These are phyloP conservation scores for Coemansia sp. DNA, from an alignment of 192 early-diverging fungal species.

Conservation along the genomic window DNA sequence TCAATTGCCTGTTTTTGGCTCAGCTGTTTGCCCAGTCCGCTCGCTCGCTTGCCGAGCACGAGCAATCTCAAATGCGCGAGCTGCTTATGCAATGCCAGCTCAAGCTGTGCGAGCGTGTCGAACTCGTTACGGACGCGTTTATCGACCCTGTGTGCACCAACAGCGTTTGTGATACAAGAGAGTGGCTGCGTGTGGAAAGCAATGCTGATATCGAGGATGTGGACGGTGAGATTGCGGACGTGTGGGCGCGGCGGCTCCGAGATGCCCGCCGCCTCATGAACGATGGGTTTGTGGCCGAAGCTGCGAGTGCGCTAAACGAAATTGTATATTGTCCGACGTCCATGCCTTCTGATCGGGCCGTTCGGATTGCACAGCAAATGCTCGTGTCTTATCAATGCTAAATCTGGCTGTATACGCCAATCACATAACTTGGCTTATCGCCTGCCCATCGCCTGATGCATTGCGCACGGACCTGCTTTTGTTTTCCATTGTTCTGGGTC, in stretches of 20 bases:
- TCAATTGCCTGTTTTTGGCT: slow-evolving; percentile 16
- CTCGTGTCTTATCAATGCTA: neutral
- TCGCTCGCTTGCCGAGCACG: slow-evolving; percentile 14
- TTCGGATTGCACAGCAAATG: neutral
- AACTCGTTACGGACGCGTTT: neutral
- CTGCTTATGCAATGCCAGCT: slow-evolving; percentile 4
- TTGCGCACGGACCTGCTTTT: neutral
- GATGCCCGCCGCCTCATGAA: slow-evolving; percentile 10
- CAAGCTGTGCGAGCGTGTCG: slow-evolving; percentile 11
- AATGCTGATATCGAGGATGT: neutral
- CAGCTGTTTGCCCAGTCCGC: slow-evolving; percentile 13
- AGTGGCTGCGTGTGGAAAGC: slow-evolving; percentile 10
- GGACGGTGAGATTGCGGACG: neutral
- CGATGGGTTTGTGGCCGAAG: slow-evolving; percentile 18
- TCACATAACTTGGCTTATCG: neutral
- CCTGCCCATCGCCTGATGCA: neutral
- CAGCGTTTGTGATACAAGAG: slow-evolving; percentile 1
- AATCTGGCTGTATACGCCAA: neutral
- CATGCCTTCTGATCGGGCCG: neutral
- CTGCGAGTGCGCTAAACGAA: slow-evolving; percentile 3
- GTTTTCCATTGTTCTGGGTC: neutral
- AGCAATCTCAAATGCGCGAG: slow-evolving; percentile 7
- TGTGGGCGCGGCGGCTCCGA: neutral
- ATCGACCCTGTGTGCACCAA: slow-evolving; percentile 7
- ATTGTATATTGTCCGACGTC: slow-evolving; percentile 1